Evolutionary conservation across 1,284 basidiomycete species (phyloP).

Genomic region (Apiotrichum gracile): DNA sequence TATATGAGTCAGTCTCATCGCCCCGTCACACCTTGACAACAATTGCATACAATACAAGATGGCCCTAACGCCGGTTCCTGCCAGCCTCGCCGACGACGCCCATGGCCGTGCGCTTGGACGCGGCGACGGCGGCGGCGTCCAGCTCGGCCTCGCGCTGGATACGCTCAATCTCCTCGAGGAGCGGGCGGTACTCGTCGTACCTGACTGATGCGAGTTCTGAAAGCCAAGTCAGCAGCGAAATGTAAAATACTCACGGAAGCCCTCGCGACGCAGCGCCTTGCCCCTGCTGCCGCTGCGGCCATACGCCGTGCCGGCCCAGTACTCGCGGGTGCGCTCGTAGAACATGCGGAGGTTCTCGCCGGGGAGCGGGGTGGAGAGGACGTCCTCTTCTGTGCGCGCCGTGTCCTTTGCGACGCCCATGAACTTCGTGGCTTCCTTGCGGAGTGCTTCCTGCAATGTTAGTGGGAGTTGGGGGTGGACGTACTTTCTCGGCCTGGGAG

Average conservation of each 20-base stretch:
- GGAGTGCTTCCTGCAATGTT: constrained; percentile 56
- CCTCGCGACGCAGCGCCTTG: constrained; percentile 72
- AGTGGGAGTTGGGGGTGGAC: background rate
- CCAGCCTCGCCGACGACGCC: constrained; percentile 33
- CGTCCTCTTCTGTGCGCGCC: constrained; percentile 62
- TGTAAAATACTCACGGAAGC: constrained; percentile 65
- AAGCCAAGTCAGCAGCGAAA: constrained; percentile 3
- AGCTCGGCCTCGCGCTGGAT: constrained; percentile 80
- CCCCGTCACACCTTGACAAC: too few relatives aligned
- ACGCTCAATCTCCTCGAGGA: constrained; percentile 72
- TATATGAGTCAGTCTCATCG: too few relatives aligned
- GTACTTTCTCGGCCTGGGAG: constrained; percentile 24
- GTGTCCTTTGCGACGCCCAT: constrained; percentile 67
- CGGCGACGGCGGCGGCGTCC: constrained; percentile 71
- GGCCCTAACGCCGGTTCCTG: constrained; percentile 11
- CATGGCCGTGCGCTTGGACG: constrained; percentile 19
- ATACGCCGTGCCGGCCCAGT: constrained; percentile 74
- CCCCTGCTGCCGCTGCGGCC: constrained; percentile 58
- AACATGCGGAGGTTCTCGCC: constrained; percentile 83
- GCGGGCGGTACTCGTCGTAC: constrained; percentile 64
- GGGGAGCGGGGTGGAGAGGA: constrained; percentile 73
- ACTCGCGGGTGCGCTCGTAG: constrained; percentile 70
- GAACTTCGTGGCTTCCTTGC: constrained; percentile 61
- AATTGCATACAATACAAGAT: too few relatives aligned
- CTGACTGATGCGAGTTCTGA: constrained; percentile 14